Conservation (phyloP, 2,329 filamentous ascomycete genomes). For the Aureobasidium pullulans region DNA sequence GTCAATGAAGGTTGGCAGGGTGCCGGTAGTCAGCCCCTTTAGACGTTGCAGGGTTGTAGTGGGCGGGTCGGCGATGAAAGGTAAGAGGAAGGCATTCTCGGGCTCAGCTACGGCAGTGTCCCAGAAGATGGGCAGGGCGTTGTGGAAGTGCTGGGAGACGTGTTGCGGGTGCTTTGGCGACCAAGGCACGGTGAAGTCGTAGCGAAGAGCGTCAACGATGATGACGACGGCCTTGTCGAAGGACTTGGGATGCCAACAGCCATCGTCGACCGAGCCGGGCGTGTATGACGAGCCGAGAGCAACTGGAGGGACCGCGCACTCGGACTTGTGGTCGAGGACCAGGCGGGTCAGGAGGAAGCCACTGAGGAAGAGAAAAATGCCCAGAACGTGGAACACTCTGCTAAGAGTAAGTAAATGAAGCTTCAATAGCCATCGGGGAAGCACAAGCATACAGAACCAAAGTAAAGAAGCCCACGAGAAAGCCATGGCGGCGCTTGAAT, state of each 20-base stretch:
- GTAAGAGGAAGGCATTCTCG: conserved; percentile 77
- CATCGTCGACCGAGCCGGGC: conserved; percentile 44
- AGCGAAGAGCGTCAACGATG: conserved; percentile 86
- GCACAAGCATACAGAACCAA: conserved; percentile 50
- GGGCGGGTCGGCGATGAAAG: conserved; percentile 94
- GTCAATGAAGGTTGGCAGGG: conserved; percentile 89
- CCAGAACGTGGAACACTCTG: conserved; percentile 65
- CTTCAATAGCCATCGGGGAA: not conserved
- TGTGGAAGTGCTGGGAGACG: conserved; percentile 64
- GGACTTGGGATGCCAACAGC: conserved; percentile 93
- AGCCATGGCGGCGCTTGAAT: conserved; percentile 47
- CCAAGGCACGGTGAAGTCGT: conserved; percentile 90
- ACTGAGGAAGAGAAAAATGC: conserved; percentile 86
- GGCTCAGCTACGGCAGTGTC: conserved; percentile 70
- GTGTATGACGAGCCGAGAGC: conserved; percentile 25
- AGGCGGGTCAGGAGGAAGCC: conserved; percentile 89
- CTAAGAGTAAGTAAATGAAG: not conserved
- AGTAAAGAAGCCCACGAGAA: conserved; percentile 57
- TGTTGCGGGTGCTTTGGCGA: conserved; percentile 35
- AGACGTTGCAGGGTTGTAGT: conserved; percentile 87
- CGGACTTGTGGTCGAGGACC: conserved; percentile 68
- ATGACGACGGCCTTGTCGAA: conserved; percentile 90
- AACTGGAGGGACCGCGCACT: conserved; percentile 68
- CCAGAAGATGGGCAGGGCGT: conserved; percentile 80
- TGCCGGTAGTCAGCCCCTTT: conserved; percentile 92